These are phyloP conservation scores for Corymbia maculata DNA, from an alignment of 345 rosid genomes.

Conservation along the genomic window DNA sequence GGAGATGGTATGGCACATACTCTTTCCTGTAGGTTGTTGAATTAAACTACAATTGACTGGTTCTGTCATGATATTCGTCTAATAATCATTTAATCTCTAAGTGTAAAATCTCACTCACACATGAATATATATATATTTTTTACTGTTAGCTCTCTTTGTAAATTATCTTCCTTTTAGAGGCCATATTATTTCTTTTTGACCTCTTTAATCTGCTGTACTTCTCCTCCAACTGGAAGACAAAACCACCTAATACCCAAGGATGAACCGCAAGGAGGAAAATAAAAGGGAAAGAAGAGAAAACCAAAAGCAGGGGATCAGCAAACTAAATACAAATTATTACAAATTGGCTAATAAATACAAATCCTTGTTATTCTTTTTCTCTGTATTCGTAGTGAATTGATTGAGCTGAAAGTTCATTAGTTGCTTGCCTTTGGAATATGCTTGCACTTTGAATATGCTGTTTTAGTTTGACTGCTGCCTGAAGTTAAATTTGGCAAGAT, in stretches of 20 bases:
- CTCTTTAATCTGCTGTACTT: background rate
- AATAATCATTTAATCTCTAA: background rate
- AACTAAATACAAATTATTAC: background rate
- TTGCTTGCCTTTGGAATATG: background rate
- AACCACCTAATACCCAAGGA: background rate
- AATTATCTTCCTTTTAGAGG: background rate
- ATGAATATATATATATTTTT: background rate
- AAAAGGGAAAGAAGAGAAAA: background rate
- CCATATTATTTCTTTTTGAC: background rate
- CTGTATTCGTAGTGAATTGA: background rate
- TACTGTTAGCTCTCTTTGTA: background rate
- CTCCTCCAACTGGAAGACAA: background rate
- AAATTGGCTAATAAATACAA: background rate
- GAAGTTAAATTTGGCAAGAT: background rate
- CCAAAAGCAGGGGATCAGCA: background rate
- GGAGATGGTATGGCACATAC: conserved; percentile 69
- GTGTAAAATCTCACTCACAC: background rate
- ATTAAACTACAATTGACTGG: background rate
- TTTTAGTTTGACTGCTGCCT: background rate
- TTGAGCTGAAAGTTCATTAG: background rate
- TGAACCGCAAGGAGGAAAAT: background rate
- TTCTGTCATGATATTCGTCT: background rate
- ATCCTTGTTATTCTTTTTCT: background rate
- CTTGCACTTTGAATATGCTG: background rate
- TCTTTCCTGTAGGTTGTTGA: background rate